Evolutionary conservation across 129 eudicot species (phyloP), one percentile per base, ranked within the genome.

Genomic region (Flaveria robusta): DNA sequence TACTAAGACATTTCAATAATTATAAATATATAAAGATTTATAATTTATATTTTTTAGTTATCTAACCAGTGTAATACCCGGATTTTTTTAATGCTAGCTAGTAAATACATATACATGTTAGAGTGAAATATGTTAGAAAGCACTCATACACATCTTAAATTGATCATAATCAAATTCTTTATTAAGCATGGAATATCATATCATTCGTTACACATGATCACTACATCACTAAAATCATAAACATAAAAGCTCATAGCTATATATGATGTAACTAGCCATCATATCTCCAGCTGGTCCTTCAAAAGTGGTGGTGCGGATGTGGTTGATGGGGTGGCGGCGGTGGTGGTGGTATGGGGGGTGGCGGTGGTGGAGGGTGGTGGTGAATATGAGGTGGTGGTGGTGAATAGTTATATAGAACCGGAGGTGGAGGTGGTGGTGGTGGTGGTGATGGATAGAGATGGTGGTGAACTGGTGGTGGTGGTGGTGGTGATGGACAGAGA

Each of bases 381-480:
- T 43, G 47, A 37, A 37, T 37, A 2, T 43, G 70, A 27, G 70
- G 70, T 11, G 16, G 37, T 60, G 66, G 39, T 60, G 41, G 9
- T 60, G 13, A 14, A 34, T 37, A 5, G n/a, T n/a, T n/a, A n/a
- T n/a, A n/a, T n/a, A n/a, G n/a, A n/a, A n/a, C n/a, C 9, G 69
- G 70, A 34, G 70, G 46, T 6, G 70, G 70, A 1, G 71, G 71
- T 4, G 71, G 10, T 66, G 71, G 16, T 39, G 27, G 64, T 56
- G 64, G 62, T 5, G 81, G 81, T 20, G 81, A 71, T 31, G 81
- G 70, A 2, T 69, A 70, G 7, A 68, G 81, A 56, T 59, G 77
- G 71, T 13, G 5, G 45, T 1, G 37, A 31, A 31, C 2, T 6
- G 69, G 34, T 4, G 45, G 19, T 29, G 45, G 45, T 31, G 43